phyloP scores from a whole-genome alignment of 2,329 filamentous ascomycete species.

The Colletotrichum magnum region DNA sequence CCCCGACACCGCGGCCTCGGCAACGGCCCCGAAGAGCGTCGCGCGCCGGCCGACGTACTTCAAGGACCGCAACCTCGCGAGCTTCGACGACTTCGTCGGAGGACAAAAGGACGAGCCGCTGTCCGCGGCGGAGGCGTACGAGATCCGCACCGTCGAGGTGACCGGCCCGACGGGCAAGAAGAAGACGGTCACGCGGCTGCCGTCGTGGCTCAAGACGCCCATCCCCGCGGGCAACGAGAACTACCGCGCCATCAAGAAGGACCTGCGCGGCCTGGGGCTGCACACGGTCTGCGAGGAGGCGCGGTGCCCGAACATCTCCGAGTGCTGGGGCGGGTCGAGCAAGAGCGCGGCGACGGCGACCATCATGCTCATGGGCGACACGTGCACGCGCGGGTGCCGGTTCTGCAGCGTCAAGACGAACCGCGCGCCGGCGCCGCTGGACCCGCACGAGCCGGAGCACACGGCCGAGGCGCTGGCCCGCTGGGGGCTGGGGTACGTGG shows the following conservation, averaged over 20 bases:
- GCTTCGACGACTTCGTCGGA: conserved; percentile 71
- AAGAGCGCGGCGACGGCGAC: conserved; percentile 95
- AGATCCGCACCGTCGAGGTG: conserved; percentile 74
- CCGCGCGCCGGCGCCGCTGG: conserved; percentile 81
- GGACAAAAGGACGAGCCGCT: conserved; percentile 48
- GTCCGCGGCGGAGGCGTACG: conserved; percentile 69
- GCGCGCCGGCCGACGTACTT: conserved; percentile 67
- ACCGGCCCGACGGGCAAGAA: conserved; percentile 72
- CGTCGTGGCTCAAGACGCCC: conserved; percentile 95
- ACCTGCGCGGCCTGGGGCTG: conserved; percentile 88
- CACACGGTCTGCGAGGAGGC: conserved; percentile 99
- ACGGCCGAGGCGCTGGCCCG: conserved; percentile 92
- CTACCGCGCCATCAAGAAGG: conserved; percentile 95
- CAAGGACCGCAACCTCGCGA: conserved; percentile 69
- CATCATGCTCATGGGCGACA: conserved; percentile 99
- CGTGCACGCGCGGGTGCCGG: conserved; percentile 94
- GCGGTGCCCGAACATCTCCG: conserved; percentile 95
- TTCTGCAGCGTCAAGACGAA: conserved; percentile 98
- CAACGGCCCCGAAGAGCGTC: conserved; percentile 41
- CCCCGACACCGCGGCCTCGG: conserved; percentile 44
- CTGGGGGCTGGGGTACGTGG: conserved; percentile 97
- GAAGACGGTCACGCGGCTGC: conserved; percentile 80
- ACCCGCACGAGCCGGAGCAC: conserved; percentile 96
- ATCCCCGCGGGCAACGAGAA: conserved; percentile 86
- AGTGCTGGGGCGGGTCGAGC: conserved; percentile 94